Base-by-base conservation (phyloP, 108 stramenopile genomes). In the Pseudonitzschia multistriata region DNA sequence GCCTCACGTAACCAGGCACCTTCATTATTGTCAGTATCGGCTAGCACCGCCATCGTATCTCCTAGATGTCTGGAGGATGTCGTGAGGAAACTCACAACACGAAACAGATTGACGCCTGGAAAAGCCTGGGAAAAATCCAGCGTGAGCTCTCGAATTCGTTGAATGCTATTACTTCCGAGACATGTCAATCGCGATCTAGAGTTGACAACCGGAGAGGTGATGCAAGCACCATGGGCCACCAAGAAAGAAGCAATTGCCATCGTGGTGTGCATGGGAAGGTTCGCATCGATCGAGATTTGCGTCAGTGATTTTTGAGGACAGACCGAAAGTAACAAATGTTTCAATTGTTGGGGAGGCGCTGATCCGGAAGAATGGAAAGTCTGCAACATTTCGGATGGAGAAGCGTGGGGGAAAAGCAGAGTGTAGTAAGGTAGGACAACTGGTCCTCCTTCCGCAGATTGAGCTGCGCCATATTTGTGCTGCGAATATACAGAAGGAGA, bases 111-210 rank as follows among this genome's bases (percentile, higher is more conserved):
- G 49, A 80, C 64, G 36, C 71, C 70, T 19, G 76, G 72, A 74
- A 94, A 94, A 0, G 62, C 34, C 42, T 90, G 87, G 59, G 88
- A 84, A 66, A 94, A 94, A 0, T 81, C 85, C 39, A 91, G 67
- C 4, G 77, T 71, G 7, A 84, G 67, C 17, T 71, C 64, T 11
- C 50, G 71, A 74, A 94, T 87, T 28, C 68, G 70, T 34, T 73
- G 49, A 5, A 87, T 74, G 5, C 74, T 83, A 36, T 62, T 24
- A 5, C 72, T 76, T 11, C 55, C 65, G 5, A 48, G 56, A 70
- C 88, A 89, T 5, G 75, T 80, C 42, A 88, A 73, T 45, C 81
- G 61, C 27, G 83, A 79, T 10, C 64, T 64, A 13, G 71, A 62
- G 5, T 76, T 62, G 3, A 94, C 78, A 11, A 87, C 85, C 47